A percentile compares a stretch with the other conserved stretches of the same genome.
Evolutionary conservation across 306 rosid genomes (phyloP).

Genomic region (Comarum palustre): DNA sequence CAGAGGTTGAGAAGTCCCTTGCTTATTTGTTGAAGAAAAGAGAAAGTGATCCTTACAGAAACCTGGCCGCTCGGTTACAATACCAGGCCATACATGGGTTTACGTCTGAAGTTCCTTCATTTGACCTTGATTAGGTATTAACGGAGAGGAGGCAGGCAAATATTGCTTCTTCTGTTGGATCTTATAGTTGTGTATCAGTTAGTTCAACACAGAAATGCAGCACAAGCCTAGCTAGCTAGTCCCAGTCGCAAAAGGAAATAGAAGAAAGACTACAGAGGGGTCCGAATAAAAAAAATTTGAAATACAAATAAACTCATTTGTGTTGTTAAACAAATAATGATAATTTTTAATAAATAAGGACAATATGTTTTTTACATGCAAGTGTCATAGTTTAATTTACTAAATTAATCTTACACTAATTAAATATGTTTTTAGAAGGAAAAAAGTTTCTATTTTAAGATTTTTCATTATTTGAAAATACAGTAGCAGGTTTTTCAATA

Average conservation of each 20-base stretch:
- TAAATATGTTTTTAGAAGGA: too few relatives aligned
- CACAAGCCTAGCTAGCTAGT: neutral
- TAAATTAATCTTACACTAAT: too few relatives aligned
- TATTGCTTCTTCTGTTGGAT: neutral
- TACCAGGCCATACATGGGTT: constrained; percentile 60
- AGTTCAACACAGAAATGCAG: neutral
- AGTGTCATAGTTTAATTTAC: too few relatives aligned
- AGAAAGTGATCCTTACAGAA: constrained; percentile 72
- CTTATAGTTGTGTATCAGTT: neutral
- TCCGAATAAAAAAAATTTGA: neutral
- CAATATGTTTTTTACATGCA: too few relatives aligned
- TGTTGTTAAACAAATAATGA: too few relatives aligned
- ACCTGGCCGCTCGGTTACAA: constrained; percentile 47
- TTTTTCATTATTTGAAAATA: too few relatives aligned
- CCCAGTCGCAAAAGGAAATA: neutral
- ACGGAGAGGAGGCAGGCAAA: neutral
- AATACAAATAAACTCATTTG: too few relatives aligned
- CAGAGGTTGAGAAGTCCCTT: constrained; percentile 67
- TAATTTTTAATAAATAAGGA: too few relatives aligned
- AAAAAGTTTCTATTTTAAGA: too few relatives aligned
- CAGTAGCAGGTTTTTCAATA: too few relatives aligned
- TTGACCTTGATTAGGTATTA: constrained; percentile 49
- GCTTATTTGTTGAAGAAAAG: constrained; percentile 64
- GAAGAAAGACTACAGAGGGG: neutral
- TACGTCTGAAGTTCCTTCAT: constrained; percentile 64